phyloP scores from a whole-genome alignment of 805 yeast species.

The Wickerhamiella slavikovae region DNA sequence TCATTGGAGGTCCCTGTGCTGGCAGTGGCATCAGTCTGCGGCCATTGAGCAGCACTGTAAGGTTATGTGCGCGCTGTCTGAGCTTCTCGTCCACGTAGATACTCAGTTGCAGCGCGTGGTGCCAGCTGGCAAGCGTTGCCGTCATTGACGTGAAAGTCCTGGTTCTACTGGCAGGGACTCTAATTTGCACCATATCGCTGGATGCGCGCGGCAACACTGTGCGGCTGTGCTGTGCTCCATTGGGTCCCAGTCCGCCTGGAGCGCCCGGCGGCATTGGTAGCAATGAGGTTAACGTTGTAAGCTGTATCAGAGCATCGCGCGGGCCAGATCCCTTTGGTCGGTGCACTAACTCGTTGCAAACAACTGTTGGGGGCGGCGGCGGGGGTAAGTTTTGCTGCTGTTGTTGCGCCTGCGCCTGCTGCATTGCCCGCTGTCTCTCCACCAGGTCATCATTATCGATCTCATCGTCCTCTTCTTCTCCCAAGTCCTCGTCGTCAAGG shows the following conservation, averaged over 20 bases:
- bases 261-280: slow-evolving; percentile 6
- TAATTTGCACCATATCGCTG: slow-evolving; percentile 11
- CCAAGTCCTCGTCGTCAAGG: slow-evolving; percentile 13
- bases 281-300: slow-evolving; percentile 10
- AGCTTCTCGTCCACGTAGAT: slow-evolving; percentile 25
- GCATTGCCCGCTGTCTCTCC: slow-evolving; percentile 2
- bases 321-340: slow-evolving; percentile 9
- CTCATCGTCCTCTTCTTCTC: slow-evolving; percentile 12
- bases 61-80: slow-evolving; percentile 15
- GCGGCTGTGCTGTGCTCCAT: slow-evolving; percentile 8
- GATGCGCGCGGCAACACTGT: slow-evolving; percentile 5
- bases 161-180: slow-evolving; percentile 10
- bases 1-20: background rate
- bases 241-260: slow-evolving; percentile 1
- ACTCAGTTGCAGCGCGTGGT: slow-evolving; percentile 26
- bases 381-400: slow-evolving; percentile 2
- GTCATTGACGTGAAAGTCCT: slow-evolving; percentile 10
- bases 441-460: slow-evolving; percentile 8
- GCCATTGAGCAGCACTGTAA: slow-evolving; percentile 16
- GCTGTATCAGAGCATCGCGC: slow-evolving; percentile 9
- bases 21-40: slow-evolving; percentile 13
- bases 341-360: slow-evolving; percentile 11
- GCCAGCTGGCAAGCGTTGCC: slow-evolving; percentile 25
- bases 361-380: slow-evolving; percentile 8
- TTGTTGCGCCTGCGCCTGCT: background rate